Evolutionary conservation across 169 alveolate genomes (phyloP), one percentile per base, ranked within the genome.

Genomic region (Eimeria tenella): DNA sequence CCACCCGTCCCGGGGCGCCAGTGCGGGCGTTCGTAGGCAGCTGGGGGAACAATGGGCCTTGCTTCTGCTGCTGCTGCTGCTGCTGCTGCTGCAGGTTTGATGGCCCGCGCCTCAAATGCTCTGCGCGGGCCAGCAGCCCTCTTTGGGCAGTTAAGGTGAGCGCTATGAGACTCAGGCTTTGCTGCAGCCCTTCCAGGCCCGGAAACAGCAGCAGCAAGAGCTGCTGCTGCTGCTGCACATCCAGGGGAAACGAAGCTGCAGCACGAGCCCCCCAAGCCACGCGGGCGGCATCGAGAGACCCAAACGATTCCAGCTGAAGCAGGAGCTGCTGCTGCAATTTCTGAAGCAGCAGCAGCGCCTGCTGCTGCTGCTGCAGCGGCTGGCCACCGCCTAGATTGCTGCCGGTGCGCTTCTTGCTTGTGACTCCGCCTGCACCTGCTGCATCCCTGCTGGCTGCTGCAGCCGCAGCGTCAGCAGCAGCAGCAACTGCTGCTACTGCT

Each of bases 171-270:
- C 90, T 31, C 1, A 82, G 25, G 60, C 63, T 82, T 17, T 82
- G 75, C 75, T 82, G 90, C 90, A 82, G 90, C 49, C 60, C 77
- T 31, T 82, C 90, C 23, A 82, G 19, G 19, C 31, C 10, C 3
- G 90, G 90, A 58, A 82, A 82, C 7, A 7, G 90, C 74, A 82
- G 75, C 77, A 82, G 90, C 90, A 82, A 74, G 60, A 60, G 60
- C 90, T 25, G 75, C 90, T 58, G 90, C 90, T 60, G 90, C 90
- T 82, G 90, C 90, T 56, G 90, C 75, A 82, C 55, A 58, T 82
- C 90, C 60, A 82, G n/a, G 23, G 90, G 90, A 8, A 82, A 31
- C 4, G n/a, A 21, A 60, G 90, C 90, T 56, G 90, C 90, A 82
- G 90, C 90, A 58, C 90, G 90, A 60, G 58, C 53, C 25, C 90